Percentiles rank a stretch among this genome's conserved stretches.
Evolutionary conservation across 225 moss, liverwort and hornwort species (phyloP).

Genomic region (Anthoceros angustus): DNA sequence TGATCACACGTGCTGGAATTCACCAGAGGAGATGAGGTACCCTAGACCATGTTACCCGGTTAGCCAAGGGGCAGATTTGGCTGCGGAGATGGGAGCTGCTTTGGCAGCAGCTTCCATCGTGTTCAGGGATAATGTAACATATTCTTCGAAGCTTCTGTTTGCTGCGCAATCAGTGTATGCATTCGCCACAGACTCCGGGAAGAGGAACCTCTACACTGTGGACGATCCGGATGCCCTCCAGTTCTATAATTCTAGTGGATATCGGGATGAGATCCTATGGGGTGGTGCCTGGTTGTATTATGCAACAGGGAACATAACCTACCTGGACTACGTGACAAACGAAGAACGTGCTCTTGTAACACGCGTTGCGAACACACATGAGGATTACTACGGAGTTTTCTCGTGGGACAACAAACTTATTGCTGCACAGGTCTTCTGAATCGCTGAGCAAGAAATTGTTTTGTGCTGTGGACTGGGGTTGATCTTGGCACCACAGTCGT

Average conservation of each 20-base stretch:
- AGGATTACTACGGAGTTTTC: constrained; percentile 36
- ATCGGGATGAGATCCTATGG: constrained; percentile 63
- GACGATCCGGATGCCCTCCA: constrained; percentile 11
- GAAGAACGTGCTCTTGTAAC: constrained; percentile 19
- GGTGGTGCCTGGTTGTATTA: constrained; percentile 62
- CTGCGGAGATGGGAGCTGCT: constrained; percentile 79
- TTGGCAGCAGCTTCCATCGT: constrained; percentile 73
- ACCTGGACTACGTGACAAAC: constrained; percentile 37
- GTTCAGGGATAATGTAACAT: constrained; percentile 30
- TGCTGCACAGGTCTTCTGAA: constrained; percentile 59
- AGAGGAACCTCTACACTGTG: background rate
- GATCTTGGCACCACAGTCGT: too few species aligned
- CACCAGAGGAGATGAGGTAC: constrained; percentile 53
- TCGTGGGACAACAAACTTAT: constrained; percentile 89
- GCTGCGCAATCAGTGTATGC: constrained; percentile 37
- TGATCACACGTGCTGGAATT: constrained; percentile 83
- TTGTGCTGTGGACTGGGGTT: background rate
- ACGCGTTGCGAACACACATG: constrained; percentile 8
- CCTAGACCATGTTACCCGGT: constrained; percentile 30
- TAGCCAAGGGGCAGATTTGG: constrained; percentile 44
- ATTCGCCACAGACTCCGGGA: constrained; percentile 21
- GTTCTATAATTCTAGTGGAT: constrained; percentile 49
- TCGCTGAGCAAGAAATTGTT: background rate
- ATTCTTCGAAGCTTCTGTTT: constrained; percentile 19
- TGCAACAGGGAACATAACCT: constrained; percentile 53